Evolutionary conservation across 768 basidiomycete genomes (phyloP).

Genomic region (Solioccasus polychromus): DNA sequence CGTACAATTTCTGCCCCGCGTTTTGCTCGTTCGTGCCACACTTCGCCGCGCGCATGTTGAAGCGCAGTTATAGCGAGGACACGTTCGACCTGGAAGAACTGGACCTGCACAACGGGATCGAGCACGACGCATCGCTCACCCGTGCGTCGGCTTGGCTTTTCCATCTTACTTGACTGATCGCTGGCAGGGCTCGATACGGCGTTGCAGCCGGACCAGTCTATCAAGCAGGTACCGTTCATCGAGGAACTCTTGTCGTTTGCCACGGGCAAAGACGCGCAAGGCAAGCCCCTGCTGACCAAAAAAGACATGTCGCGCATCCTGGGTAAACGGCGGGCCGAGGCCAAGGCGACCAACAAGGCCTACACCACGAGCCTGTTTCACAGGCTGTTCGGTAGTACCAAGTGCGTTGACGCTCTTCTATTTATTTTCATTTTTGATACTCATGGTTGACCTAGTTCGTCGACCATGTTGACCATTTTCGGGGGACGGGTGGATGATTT

Average conservation of each 20-base stretch:
- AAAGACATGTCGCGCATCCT: slow-evolving; percentile 57
- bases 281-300: slow-evolving; percentile 46
- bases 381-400: background rate
- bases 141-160: slow-evolving; percentile 16
- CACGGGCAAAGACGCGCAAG: slow-evolving; percentile 53
- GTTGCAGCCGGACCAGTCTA: slow-evolving; percentile 49
- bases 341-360: slow-evolving; percentile 21
- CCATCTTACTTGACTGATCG: background rate
- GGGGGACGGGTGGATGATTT: background rate
- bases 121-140: slow-evolving; percentile 34
- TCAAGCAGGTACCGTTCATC: slow-evolving; percentile 48
- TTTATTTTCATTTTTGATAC: background rate
- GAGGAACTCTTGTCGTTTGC: slow-evolving; percentile 56
- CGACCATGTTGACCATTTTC: background rate
- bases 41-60: slow-evolving; percentile 54
- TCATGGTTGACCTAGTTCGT: background rate
- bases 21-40: slow-evolving; percentile 69
- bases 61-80: slow-evolving; percentile 52
- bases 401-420: background rate
- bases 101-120: slow-evolving; percentile 63
- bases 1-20: slow-evolving; percentile 68
- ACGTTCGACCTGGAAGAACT: slow-evolving; percentile 66
- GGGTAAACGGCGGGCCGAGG: slow-evolving; percentile 59
- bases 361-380: background rate
- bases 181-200: slow-evolving; percentile 52